Evolutionary conservation across 345 rosid genomes (phyloP).

Genomic region (Mallotus nudiflorus): DNA sequence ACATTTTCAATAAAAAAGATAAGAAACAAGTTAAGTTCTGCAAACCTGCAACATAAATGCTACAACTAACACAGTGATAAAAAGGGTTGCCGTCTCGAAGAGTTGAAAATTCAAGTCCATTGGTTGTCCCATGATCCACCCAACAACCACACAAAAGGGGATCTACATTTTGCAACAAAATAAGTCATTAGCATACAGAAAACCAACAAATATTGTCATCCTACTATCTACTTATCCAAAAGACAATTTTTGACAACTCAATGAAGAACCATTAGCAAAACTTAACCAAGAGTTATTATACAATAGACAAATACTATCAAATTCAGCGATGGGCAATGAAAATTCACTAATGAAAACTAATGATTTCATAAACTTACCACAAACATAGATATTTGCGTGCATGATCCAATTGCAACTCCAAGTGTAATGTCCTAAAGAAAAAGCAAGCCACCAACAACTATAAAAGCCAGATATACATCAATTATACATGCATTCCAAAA

Average conservation of each 20-base stretch:
- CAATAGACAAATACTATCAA: no score
- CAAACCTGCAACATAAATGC: conserved; percentile 84
- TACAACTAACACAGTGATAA: conserved; percentile 71
- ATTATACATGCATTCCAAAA: neutral
- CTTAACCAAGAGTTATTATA: no score
- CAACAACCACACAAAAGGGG: conserved; percentile 75
- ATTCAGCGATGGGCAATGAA: no score
- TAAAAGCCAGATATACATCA: neutral
- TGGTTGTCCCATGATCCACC: conserved; percentile 73
- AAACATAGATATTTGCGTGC: conserved; percentile 93
- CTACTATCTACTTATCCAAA: neutral
- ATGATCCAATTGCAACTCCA: conserved; percentile 98
- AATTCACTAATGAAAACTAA: neutral
- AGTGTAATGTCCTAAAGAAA: conserved; percentile 74
- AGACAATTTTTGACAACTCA: no score
- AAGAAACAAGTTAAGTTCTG: neutral
- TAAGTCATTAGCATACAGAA: neutral
- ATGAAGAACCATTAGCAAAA: no score
- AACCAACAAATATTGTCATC: neutral
- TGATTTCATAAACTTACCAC: conserved; percentile 51
- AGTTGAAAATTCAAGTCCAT: conserved; percentile 88
- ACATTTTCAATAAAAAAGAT: neutral
- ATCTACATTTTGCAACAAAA: conserved; percentile 38
- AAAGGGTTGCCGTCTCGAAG: conserved; percentile 82
- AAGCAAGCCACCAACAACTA: neutral